phyloP scores from a whole-genome alignment of 2,329 filamentous ascomycete species.

The Neospermospora avenae region DNA sequence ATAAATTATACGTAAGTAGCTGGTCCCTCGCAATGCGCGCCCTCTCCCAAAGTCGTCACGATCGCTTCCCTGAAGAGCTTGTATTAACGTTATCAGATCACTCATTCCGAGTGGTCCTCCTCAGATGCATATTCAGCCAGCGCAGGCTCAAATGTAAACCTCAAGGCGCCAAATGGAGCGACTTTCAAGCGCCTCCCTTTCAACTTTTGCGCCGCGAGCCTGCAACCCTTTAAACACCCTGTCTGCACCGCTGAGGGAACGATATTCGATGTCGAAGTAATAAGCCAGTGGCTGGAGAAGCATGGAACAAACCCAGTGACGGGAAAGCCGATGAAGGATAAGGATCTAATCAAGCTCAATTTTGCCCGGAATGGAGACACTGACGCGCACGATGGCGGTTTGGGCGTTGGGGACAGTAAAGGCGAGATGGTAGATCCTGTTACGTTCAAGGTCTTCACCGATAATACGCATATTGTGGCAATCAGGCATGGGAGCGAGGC shows the following conservation, averaged over 20 bases:
- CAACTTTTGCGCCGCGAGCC: constrained; percentile 95
- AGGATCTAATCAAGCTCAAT: constrained; percentile 85
- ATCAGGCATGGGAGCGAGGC: constrained; percentile 76
- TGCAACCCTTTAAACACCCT: constrained; percentile 92
- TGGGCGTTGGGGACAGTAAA: constrained; percentile 52
- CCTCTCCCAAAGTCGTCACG: neutral
- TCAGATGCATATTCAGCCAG: constrained; percentile 84
- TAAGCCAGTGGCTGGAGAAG: constrained; percentile 90
- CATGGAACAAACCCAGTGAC: constrained; percentile 89
- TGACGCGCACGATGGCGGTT: constrained; percentile 44
- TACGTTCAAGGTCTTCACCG: constrained; percentile 95
- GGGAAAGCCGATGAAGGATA: constrained; percentile 71
- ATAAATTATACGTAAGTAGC: constrained; percentile 45
- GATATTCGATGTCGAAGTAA: constrained; percentile 94
- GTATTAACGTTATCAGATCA: constrained; percentile 59
- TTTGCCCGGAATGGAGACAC: constrained; percentile 86
- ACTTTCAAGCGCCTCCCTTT: constrained; percentile 88
- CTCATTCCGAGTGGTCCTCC: constrained; percentile 96
- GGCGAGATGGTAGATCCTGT: constrained; percentile 93
- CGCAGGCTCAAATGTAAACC: constrained; percentile 65
- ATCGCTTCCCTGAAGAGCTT: neutral
- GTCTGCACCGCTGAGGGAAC: constrained; percentile 86
- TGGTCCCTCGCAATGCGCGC: neutral
- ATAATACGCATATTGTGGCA: constrained; percentile 96
- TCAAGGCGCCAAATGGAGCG: constrained; percentile 53